Percentiles rank a stretch among this genome's conserved stretches.
Evolutionary conservation across 352 stramenopile genomes (phyloP).

Genomic region (Phytophthora idaei): DNA sequence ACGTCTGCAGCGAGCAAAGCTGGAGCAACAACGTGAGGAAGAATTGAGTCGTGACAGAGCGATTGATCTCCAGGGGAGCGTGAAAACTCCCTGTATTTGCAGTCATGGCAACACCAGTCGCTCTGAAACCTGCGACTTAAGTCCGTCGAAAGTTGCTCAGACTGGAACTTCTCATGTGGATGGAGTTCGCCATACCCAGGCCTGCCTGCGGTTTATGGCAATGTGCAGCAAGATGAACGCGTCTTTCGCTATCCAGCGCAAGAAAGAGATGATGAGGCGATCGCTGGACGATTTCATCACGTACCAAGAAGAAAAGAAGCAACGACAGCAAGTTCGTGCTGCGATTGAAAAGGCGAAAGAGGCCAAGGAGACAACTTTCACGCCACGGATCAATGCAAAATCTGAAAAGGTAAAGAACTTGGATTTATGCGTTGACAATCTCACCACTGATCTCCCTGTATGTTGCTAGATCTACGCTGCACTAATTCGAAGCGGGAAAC

Average conservation of each 20-base stretch:
- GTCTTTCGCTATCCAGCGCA: slow-evolving; percentile 48
- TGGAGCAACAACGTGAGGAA: slow-evolving; percentile 31
- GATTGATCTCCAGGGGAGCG: slow-evolving; percentile 41
- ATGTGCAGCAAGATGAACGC: slow-evolving; percentile 60
- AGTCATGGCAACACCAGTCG: slow-evolving; percentile 36
- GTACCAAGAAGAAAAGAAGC: slow-evolving; percentile 51
- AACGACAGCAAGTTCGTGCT: slow-evolving; percentile 41
- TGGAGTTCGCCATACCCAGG: slow-evolving; percentile 35
- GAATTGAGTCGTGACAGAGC: slow-evolving; percentile 28
- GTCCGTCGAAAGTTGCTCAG: slow-evolving; percentile 14
- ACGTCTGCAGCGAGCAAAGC: slow-evolving; percentile 29
- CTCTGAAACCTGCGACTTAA: slow-evolving; percentile 14
- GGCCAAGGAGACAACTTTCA: slow-evolving; percentile 49
- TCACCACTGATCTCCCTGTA: too few species aligned
- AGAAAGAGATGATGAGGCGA: slow-evolving; percentile 53
- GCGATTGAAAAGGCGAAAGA: slow-evolving; percentile 38
- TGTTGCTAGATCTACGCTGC: slow-evolving; percentile 54
- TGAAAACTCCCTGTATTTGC: slow-evolving; percentile 52
- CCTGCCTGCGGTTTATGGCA: slow-evolving; percentile 58
- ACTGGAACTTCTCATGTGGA: slow-evolving; percentile 7
- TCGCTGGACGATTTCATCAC: slow-evolving; percentile 62
- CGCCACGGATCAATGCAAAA: slow-evolving; percentile 52
- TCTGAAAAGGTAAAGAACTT: slow-evolving; percentile 44
- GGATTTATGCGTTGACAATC: background rate
- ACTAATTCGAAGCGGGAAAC: slow-evolving; percentile 45